phyloP scores from a whole-genome alignment of 768 basidiomycete genomes.

The Suillus bovinus region DNA sequence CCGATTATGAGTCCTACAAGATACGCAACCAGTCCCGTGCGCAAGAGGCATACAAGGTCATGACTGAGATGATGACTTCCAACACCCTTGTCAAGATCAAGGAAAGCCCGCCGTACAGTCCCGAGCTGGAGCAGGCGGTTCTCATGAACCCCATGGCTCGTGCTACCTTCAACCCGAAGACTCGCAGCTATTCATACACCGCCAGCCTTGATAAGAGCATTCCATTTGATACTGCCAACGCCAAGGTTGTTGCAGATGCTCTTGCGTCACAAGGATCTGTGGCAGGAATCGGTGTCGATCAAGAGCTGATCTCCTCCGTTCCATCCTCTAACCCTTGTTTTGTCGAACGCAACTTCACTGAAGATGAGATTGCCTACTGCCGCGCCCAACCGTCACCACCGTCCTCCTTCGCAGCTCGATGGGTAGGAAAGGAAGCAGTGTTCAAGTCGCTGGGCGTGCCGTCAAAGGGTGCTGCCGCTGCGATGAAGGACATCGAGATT shows the following conservation, averaged over 20 bases:
- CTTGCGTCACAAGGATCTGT: conserved; percentile 41
- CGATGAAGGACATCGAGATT: conserved; percentile 98
- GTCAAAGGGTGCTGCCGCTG: conserved; percentile 89
- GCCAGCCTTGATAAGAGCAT: conserved; percentile 55
- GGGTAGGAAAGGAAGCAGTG: conserved; percentile 96
- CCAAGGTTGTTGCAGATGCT: conserved; percentile 55
- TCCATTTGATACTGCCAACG: conserved; percentile 65
- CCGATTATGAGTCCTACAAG: conserved; percentile 78
- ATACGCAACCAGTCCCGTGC: conserved; percentile 64
- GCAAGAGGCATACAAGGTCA: conserved; percentile 78
- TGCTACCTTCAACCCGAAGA: conserved; percentile 79
- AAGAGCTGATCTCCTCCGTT: conserved; percentile 91
- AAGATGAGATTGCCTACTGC: conserved; percentile 86
- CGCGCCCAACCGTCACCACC: conserved; percentile 78
- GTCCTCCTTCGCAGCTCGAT: conserved; percentile 94
- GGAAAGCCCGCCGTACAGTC: conserved; percentile 84
- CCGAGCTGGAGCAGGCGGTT: conserved; percentile 83
- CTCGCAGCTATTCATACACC: conserved; percentile 81
- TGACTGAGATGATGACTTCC: conserved; percentile 95
- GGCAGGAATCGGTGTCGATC: conserved; percentile 85
- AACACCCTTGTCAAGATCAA: conserved; percentile 95
- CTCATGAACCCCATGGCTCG: conserved; percentile 92
- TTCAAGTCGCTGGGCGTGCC: conserved; percentile 94
- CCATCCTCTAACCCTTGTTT: conserved; percentile 89
- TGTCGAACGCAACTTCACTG: conserved; percentile 90